Evolutionary conservation across 345 rosid genomes (phyloP).

Genomic region (Eucalyptus curtisii): DNA sequence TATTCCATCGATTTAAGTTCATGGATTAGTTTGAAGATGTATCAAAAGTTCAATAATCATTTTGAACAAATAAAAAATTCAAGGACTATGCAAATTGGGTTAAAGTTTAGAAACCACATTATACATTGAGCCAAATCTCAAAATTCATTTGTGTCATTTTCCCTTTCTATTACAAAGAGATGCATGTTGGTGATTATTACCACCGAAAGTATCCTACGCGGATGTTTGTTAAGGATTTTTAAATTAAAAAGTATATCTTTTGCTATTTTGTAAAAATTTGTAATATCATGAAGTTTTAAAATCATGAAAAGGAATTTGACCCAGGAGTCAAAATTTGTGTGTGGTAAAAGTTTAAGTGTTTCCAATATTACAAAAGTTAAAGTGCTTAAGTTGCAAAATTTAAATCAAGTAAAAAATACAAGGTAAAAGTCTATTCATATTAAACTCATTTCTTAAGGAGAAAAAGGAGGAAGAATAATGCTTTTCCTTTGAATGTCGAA

Average conservation of each 20-base stretch:
- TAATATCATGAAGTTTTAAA: neutral
- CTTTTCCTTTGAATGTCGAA: neutral
- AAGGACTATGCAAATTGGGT: too few relatives aligned
- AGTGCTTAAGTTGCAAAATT: neutral
- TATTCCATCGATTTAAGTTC: too few relatives aligned
- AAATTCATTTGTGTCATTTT: neutral
- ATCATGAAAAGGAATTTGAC: neutral
- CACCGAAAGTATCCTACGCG: neutral
- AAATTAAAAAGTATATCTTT: neutral
- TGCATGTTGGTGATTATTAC: neutral
- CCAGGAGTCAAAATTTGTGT: neutral
- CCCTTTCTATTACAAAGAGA: neutral
- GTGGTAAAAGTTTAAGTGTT: neutral
- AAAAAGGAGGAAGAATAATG: neutral
- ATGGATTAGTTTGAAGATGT: too few relatives aligned
- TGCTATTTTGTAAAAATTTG: neutral
- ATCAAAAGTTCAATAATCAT: too few relatives aligned
- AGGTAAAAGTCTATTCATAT: neutral
- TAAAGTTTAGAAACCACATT: too few relatives aligned
- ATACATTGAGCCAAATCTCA: neutral
- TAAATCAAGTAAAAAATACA: neutral
- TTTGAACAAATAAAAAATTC: too few relatives aligned
- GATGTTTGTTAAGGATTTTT: neutral
- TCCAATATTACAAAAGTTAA: neutral
- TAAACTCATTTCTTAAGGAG: neutral